Conservation (phyloP, 169 alveolate genomes). For the Eimeria mitis region DNA sequence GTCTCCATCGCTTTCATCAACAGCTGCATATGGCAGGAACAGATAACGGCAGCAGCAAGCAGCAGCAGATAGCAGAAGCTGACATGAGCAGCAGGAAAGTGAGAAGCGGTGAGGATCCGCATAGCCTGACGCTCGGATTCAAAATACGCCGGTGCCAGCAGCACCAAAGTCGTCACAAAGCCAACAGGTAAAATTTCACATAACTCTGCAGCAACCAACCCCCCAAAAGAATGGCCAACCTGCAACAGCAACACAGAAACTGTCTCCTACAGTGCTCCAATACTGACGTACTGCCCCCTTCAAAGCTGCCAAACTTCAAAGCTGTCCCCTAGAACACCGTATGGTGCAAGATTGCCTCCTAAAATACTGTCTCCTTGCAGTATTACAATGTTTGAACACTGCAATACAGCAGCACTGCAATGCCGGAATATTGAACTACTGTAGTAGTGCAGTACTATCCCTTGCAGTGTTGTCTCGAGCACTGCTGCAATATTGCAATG, state of each 20-base stretch:
- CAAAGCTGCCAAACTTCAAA: too few relatives aligned
- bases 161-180: conserved; percentile 44
- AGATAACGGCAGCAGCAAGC: too few relatives aligned
- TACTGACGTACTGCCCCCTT: too few relatives aligned
- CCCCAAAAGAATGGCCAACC: conserved; percentile 80
- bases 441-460: too few relatives aligned
- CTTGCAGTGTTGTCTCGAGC: too few relatives aligned
- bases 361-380: not conserved
- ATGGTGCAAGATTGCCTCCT: too few relatives aligned
- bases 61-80: not conserved
- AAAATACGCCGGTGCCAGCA: conserved; percentile 72
- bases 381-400: too few relatives aligned
- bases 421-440: too few relatives aligned
- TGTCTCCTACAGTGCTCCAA: not conserved
- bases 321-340: not conserved
- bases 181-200: conserved; percentile 56
- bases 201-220: conserved; percentile 77
- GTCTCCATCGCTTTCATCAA: not conserved
- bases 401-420: too few relatives aligned
- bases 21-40: not conserved
- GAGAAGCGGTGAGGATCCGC: conserved; percentile 67
- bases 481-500: too few relatives aligned
- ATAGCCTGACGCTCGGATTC: conserved; percentile 76
- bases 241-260: conserved; percentile 2
- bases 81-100: conserved; percentile 75